Evolutionary conservation across 768 basidiomycete genomes (phyloP).

Genomic region (Tephrocybe sp.): DNA sequence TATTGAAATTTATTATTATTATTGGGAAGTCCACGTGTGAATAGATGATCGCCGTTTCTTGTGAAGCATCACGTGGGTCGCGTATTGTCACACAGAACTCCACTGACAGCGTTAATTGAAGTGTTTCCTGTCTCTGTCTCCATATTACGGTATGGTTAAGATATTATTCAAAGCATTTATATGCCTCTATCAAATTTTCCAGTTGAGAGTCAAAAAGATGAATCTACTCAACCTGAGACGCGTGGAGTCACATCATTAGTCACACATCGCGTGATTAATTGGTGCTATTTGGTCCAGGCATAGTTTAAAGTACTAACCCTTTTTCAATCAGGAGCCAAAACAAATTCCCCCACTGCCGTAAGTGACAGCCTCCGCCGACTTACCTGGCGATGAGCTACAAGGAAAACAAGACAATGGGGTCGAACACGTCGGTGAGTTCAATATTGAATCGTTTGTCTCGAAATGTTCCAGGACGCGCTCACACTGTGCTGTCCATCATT

Average conservation of each 20-base stretch:
- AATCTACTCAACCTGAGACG: not conserved
- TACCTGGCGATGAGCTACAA: slow-evolving; percentile 18
- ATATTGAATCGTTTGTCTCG: not conserved
- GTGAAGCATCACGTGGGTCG: not conserved
- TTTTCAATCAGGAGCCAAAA: not conserved
- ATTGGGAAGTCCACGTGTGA: too few species aligned
- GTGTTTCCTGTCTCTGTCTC: too few species aligned
- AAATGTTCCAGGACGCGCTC: not conserved
- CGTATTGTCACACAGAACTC: not conserved
- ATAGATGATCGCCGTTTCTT: too few species aligned
- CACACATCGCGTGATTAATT: slow-evolving; percentile 2
- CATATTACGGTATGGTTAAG: too few species aligned
- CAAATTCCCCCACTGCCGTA: not conserved
- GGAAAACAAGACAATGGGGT: slow-evolving; percentile 21
- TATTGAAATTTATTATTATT: too few species aligned
- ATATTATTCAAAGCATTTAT: too few species aligned
- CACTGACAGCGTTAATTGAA: too few species aligned
- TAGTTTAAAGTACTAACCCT: not conserved
- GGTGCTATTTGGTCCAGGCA: slow-evolving; percentile 7
- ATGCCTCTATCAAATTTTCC: too few species aligned
- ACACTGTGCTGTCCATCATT: not conserved
- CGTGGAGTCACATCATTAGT: slow-evolving; percentile 13
- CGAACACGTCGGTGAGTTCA: slow-evolving; percentile 10
- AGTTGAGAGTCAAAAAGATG: not conserved
- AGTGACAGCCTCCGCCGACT: not conserved